These are phyloP conservation scores for Hypoxylon fuscum DNA, from an alignment of 495 filamentous ascomycete species.

Conservation along the genomic window DNA sequence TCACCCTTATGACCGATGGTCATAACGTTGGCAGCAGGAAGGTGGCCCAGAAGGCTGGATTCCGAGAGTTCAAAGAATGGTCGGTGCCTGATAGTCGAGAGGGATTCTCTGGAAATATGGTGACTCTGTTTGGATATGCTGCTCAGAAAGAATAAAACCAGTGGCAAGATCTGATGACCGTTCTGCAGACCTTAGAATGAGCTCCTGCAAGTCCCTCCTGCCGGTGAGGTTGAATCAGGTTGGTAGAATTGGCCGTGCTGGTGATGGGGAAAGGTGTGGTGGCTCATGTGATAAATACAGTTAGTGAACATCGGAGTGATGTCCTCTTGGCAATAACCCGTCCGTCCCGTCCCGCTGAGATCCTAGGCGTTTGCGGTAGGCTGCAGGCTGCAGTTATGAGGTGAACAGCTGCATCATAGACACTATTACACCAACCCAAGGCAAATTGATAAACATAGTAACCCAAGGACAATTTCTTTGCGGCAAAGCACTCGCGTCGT, in stretches of 20 bases:
- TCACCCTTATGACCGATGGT: slow-evolving; percentile 42
- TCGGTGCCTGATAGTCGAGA: slow-evolving; percentile 35
- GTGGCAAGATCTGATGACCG: neutral
- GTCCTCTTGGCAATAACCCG: too few relatives aligned
- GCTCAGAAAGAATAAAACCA: slow-evolving; percentile 7
- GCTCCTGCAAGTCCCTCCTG: too few relatives aligned
- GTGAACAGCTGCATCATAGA: too few relatives aligned
- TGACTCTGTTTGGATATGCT: slow-evolving; percentile 19
- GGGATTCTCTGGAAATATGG: neutral
- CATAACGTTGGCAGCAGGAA: slow-evolving; percentile 43
- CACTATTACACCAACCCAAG: too few relatives aligned
- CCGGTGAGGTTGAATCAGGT: neutral
- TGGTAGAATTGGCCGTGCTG: neutral
- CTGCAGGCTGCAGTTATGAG: too few relatives aligned
- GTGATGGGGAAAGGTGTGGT: neutral
- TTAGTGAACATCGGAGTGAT: too few relatives aligned
- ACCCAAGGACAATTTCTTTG: too few relatives aligned
- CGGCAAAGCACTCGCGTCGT: neutral
- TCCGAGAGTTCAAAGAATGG: slow-evolving; percentile 43
- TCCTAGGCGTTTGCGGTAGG: too few relatives aligned
- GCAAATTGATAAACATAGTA: too few relatives aligned
- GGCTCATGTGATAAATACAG: too few relatives aligned
- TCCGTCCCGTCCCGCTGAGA: too few relatives aligned
- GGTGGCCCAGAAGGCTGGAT: slow-evolving; percentile 49
- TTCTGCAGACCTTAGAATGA: too few relatives aligned